Conservation (phyloP, 2,329 filamentous ascomycete genomes). For the Kalaharituber pfeilii region DNA sequence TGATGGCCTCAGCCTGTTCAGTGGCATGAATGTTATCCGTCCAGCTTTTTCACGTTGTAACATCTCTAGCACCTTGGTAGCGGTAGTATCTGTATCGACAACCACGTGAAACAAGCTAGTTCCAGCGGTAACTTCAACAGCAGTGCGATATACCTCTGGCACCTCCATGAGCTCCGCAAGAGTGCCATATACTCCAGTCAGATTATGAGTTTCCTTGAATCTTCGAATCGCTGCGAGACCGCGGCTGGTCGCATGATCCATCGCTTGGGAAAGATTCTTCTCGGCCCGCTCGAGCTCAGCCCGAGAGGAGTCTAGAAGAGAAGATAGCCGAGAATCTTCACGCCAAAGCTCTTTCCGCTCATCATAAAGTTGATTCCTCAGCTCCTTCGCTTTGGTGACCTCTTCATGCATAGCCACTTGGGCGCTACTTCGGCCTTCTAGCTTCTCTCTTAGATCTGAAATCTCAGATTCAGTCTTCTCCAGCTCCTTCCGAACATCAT, state of each 20-base stretch:
- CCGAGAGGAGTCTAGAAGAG: slow-evolving; percentile 55
- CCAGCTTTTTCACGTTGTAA: slow-evolving; percentile 66
- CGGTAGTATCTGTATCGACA: slow-evolving; percentile 79
- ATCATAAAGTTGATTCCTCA: slow-evolving; percentile 61
- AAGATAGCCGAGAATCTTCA: slow-evolving; percentile 73
- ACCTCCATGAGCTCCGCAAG: slow-evolving; percentile 85
- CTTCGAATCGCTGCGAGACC: slow-evolving; percentile 75
- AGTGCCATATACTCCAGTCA: slow-evolving; percentile 80
- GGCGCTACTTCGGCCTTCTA: slow-evolving; percentile 63
- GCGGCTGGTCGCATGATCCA: slow-evolving; percentile 74
- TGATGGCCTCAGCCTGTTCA: slow-evolving; percentile 60
- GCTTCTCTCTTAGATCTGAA: slow-evolving; percentile 47
- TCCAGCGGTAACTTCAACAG: slow-evolving; percentile 83
- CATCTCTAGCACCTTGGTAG: slow-evolving; percentile 60
- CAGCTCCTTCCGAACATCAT: slow-evolving; percentile 53
- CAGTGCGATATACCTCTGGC: slow-evolving; percentile 64
- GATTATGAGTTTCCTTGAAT: slow-evolving; percentile 59
- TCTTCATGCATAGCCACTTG: slow-evolving; percentile 56
- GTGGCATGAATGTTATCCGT: slow-evolving; percentile 83
- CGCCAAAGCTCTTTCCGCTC: slow-evolving; percentile 75
- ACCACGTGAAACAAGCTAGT: slow-evolving; percentile 90
- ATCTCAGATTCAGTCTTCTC: slow-evolving; percentile 55
- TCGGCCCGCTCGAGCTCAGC: slow-evolving; percentile 65
- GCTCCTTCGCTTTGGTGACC: slow-evolving; percentile 59
- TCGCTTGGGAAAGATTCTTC: slow-evolving; percentile 58